These are phyloP conservation scores for Hymenoscyphus scutula DNA, from an alignment of 2,329 filamentous ascomycete genomes.

Conservation along the genomic window DNA sequence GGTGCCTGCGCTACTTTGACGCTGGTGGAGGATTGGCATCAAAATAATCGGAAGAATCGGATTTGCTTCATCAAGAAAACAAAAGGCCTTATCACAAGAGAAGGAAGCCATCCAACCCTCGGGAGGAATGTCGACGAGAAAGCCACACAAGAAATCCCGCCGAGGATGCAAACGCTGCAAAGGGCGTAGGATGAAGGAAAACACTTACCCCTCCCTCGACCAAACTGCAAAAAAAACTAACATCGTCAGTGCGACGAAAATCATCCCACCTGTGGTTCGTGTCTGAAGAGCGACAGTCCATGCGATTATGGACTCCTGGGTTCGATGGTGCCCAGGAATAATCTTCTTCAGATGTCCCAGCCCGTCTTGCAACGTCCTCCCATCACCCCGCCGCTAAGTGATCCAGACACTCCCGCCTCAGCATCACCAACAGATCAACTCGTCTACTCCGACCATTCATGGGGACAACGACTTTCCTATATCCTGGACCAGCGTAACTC, in stretches of 20 bases:
- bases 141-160: slow-evolving; percentile 66
- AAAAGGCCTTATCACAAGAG: not conserved
- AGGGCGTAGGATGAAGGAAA: slow-evolving; percentile 64
- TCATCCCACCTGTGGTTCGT: slow-evolving; percentile 62
- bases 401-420: slow-evolving; percentile 2
- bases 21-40: not conserved
- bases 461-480: not conserved
- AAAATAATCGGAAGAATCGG: not conserved
- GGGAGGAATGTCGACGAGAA: slow-evolving; percentile 37
- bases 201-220: not conserved
- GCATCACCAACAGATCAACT: slow-evolving; percentile 6
- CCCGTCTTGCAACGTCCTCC: not conserved
- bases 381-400: not conserved
- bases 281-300: slow-evolving; percentile 59
- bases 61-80: not conserved
- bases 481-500: slow-evolving; percentile 19
- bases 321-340: not conserved
- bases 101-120: not conserved
- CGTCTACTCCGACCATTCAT: not conserved
- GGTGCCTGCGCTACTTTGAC: not conserved
- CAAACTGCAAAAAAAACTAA: not conserved
- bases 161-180: slow-evolving; percentile 64
- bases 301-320: slow-evolving; percentile 56
- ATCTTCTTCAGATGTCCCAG: slow-evolving; percentile 2
- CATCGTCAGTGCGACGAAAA: slow-evolving; percentile 57